A percentile compares a stretch with the other conserved stretches of the same genome.
phyloP scores from a whole-genome alignment of 140 eudicot genomes.

The Bidens hawaiensis region DNA sequence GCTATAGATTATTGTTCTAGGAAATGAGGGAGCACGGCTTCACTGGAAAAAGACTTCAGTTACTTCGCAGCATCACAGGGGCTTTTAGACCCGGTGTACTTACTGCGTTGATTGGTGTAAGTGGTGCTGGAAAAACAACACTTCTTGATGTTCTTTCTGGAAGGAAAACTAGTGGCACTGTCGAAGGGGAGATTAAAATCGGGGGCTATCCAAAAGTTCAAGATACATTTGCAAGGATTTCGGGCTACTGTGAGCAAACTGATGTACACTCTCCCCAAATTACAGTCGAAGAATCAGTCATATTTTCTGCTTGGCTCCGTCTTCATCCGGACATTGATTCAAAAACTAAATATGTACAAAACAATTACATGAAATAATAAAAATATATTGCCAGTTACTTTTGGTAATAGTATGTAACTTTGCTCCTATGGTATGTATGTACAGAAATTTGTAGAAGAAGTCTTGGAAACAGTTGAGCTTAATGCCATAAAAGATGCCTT shows the following conservation, averaged over 20 bases:
- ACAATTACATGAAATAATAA: not conserved
- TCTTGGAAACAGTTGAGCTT: slow-evolving; percentile 69
- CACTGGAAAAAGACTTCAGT: slow-evolving; percentile 43
- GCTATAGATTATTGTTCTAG: not conserved
- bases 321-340: slow-evolving; percentile 61
- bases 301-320: slow-evolving; percentile 80
- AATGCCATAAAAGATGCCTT: slow-evolving; percentile 50
- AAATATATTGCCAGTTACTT: not conserved
- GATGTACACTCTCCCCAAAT: slow-evolving; percentile 76
- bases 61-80: slow-evolving; percentile 56
- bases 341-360: slow-evolving; percentile 51
- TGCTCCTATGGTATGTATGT: not conserved
- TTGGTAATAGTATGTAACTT: not conserved
- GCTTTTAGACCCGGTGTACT: slow-evolving; percentile 69
- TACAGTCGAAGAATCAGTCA: slow-evolving; percentile 68
- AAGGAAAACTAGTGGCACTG: slow-evolving; percentile 62
- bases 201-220: slow-evolving; percentile 66
- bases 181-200: slow-evolving; percentile 56
- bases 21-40: slow-evolving; percentile 61
- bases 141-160: slow-evolving; percentile 77
- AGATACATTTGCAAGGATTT: slow-evolving; percentile 55
- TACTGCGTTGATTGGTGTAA: slow-evolving; percentile 77
- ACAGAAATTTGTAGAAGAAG: slow-evolving; percentile 60
- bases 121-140: slow-evolving; percentile 80
- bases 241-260: slow-evolving; percentile 81